These are phyloP conservation scores for Heterobasidion parviporum DNA, from an alignment of 1,284 basidiomycete species.

Conservation along the genomic window DNA sequence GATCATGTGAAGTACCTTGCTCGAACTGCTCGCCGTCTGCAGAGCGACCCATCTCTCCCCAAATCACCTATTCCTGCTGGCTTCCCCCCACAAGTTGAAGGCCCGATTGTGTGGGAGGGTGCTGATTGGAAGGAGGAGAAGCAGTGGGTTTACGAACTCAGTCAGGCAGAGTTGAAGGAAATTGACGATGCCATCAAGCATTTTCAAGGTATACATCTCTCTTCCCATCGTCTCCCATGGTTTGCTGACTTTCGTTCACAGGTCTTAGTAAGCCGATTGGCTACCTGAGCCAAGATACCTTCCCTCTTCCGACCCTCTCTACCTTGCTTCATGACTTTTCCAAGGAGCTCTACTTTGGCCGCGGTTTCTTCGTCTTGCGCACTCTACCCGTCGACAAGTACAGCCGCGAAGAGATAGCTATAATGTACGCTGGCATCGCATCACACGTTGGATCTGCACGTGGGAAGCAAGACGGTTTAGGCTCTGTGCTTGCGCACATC, in stretches of 20 bases:
- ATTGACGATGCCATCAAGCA: conserved; percentile 27
- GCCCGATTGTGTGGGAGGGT: conserved; percentile 34
- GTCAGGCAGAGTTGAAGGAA: conserved; percentile 24
- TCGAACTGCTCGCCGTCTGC: conserved; percentile 26
- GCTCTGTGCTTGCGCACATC: conserved; percentile 35
- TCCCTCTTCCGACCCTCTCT: conserved; percentile 27
- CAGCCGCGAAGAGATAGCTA: conserved; percentile 23
- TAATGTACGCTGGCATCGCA: conserved; percentile 27
- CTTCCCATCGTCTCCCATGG: background rate
- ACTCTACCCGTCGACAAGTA: conserved; percentile 29
- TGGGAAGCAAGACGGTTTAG: conserved; percentile 32
- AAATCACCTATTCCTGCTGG: conserved; percentile 23
- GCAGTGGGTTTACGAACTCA: conserved; percentile 32
- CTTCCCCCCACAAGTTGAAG: conserved; percentile 25
- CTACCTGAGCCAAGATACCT: conserved; percentile 22
- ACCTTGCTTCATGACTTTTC: conserved; percentile 19
- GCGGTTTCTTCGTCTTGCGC: conserved; percentile 32
- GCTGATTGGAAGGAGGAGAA: conserved; percentile 31
- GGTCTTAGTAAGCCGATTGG: conserved; percentile 15
- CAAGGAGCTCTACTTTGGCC: conserved; percentile 26
- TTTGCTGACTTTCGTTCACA: background rate
- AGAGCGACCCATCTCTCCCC: conserved; percentile 26
- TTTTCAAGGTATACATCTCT: conserved; percentile 22
- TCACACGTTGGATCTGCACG: conserved; percentile 32
- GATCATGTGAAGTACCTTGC: conserved; percentile 27